phyloP scores from a whole-genome alignment of 495 filamentous ascomycete genomes.

The Evansstolkia leycettana region DNA sequence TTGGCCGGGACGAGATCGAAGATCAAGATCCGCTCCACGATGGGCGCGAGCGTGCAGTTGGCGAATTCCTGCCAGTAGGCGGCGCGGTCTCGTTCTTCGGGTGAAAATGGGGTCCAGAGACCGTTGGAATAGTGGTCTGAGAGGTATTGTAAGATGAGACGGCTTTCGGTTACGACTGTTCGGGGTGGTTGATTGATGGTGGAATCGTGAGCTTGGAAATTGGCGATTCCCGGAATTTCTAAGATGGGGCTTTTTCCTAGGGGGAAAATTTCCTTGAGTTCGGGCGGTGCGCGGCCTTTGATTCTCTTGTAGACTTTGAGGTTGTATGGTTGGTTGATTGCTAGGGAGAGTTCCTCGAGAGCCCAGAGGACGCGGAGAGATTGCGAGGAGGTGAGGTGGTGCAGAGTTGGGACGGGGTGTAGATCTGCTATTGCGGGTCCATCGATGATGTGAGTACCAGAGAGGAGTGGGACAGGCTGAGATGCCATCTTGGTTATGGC shows the following conservation, averaged over 20 bases:
- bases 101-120: conserved; percentile 1
- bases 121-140: conserved; percentile 4
- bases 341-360: conserved; percentile 3
- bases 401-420: not conserved
- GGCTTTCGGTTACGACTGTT: conserved; percentile 2
- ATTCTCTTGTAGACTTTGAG: conserved; percentile 2
- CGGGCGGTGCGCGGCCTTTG: conserved; percentile 2
- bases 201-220: not conserved
- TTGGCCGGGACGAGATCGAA: conserved; percentile 3
- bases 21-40: conserved; percentile 1
- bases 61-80: conserved; percentile 5
- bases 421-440: too few species aligned
- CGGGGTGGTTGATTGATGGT: not conserved
- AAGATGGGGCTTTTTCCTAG: conserved; percentile 5
- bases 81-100: conserved; percentile 1
- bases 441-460: too few species aligned
- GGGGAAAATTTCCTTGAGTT: conserved; percentile 2
- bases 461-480: too few species aligned
- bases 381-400: conserved; percentile 3
- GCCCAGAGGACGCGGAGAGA: conserved; percentile 7
- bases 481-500: too few species aligned
- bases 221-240: not conserved
- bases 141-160: conserved; percentile 5
- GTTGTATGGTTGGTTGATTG: not conserved
- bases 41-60: conserved; percentile 1